These are phyloP conservation scores for Penicillium fimorum DNA, from an alignment of 495 filamentous ascomycete genomes.

Conservation along the genomic window DNA sequence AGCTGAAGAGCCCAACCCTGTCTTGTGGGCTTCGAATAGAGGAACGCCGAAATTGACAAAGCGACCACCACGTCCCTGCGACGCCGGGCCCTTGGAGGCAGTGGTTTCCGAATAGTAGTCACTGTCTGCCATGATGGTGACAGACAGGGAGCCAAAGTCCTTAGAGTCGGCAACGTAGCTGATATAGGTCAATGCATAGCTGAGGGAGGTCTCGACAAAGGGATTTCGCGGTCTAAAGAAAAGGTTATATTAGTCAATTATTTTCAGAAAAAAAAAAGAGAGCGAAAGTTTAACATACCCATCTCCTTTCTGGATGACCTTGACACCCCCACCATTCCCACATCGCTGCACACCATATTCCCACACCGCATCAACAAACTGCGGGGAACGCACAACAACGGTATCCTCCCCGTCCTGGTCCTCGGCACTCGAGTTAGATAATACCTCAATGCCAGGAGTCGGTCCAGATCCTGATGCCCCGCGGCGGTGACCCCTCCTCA, in stretches of 20 bases:
- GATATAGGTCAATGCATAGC: slow-evolving; percentile 83
- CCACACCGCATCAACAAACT: slow-evolving; percentile 86
- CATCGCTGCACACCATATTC: slow-evolving; percentile 71
- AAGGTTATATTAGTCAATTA: not conserved
- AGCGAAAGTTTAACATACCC: slow-evolving; percentile 56
- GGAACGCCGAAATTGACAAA: slow-evolving; percentile 79
- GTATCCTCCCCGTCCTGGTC: slow-evolving; percentile 43
- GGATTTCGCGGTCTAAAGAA: slow-evolving; percentile 56
- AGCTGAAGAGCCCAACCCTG: slow-evolving; percentile 91
- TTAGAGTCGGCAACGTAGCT: slow-evolving; percentile 52
- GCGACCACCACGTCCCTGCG: slow-evolving; percentile 34
- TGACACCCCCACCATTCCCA: slow-evolving; percentile 69
- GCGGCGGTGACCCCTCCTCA: slow-evolving; percentile 37
- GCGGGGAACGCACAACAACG: slow-evolving; percentile 83
- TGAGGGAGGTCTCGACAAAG: slow-evolving; percentile 88
- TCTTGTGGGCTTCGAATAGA: slow-evolving; percentile 83
- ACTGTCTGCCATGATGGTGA: slow-evolving; percentile 91
- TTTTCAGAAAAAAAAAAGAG: not conserved
- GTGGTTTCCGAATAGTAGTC: slow-evolving; percentile 89
- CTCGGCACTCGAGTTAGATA: slow-evolving; percentile 10
- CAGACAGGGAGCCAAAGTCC: slow-evolving; percentile 61
- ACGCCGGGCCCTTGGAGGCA: slow-evolving; percentile 30
- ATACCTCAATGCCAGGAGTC: slow-evolving; percentile 9
- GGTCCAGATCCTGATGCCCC: slow-evolving; percentile 24
- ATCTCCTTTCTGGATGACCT: slow-evolving; percentile 69